A percentile compares a stretch with the other conserved stretches of the same genome.
Conservation (phyloP, 2,329 filamentous ascomycete species). For the Sarocladium strictum region DNA sequence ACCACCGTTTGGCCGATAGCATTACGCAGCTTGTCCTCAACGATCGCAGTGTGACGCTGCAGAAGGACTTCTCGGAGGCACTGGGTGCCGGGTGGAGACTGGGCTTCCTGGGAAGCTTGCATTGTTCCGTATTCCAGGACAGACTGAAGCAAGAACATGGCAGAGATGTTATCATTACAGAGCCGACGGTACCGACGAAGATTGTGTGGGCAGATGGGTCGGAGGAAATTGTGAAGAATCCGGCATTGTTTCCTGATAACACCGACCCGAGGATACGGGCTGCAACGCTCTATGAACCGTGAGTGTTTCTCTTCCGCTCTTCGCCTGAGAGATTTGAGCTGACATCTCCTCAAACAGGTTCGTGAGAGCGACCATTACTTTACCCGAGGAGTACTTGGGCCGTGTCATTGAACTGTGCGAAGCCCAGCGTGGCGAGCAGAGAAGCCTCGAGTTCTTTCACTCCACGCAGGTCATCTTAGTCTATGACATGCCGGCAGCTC, state of each 20-base stretch:
- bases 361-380: constrained; percentile 77
- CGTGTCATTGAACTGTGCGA: constrained; percentile 95
- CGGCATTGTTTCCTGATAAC: constrained; percentile 75
- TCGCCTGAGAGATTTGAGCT: not conserved
- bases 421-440: constrained; percentile 78
- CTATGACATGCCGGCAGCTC: constrained; percentile 81
- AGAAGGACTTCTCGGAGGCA: constrained; percentile 92
- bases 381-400: constrained; percentile 90
- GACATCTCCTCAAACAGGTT: constrained; percentile 34
- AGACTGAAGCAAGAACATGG: constrained; percentile 91
- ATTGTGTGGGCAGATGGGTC: constrained; percentile 72
- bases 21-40: constrained; percentile 92
- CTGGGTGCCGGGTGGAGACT: constrained; percentile 90
- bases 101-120: constrained; percentile 91
- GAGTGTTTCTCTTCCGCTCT: constrained; percentile 18
- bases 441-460: constrained; percentile 85
- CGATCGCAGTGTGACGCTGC: constrained; percentile 87
- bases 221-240: constrained; percentile 76
- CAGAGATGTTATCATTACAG: constrained; percentile 91
- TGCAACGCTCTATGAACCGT: constrained; percentile 46
- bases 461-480: constrained; percentile 89
- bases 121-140: constrained; percentile 99
- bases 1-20: constrained; percentile 82
- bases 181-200: constrained; percentile 89
- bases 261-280: constrained; percentile 42